Base-by-base conservation (phyloP, 306 rosid genomes). In the Prosopis cineraria region DNA sequence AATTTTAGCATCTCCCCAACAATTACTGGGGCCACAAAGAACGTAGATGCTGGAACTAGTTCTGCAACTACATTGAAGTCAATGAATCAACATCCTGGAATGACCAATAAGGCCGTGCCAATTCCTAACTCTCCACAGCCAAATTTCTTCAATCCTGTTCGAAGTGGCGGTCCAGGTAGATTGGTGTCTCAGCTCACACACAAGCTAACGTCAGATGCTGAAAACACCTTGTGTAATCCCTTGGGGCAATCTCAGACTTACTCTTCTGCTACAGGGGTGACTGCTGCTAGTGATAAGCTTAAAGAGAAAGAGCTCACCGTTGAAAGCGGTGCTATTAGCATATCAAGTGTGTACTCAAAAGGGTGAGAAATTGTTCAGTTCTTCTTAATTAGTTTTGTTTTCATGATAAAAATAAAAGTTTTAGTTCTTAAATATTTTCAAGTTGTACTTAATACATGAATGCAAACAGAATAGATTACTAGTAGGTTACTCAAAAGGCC, bases 271-370 rank as follows among this genome's bases (percentile, higher is more conserved):
- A 34, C 75, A 2, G 91, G 74, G 33, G 84, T 77, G 45, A 78
- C 83, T 67, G 73, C 85, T 48, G 64, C 87, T 52, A 81, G 64
- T 85, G 98, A 91, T 84, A 88, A 86, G 86, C 87, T 85, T 62
- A 95, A 92, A 88, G 91, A 88, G 85, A 92, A 93, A 48, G 97
- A 91, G 33, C 86, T 88, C 73, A 81, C 89, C 12, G 84, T 91
- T 81, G 98, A 96, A 86, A 96, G 92, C 25, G 98, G 97, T 53
- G 89, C 94, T 65, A 88, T 91, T 83, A 91, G 91, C 93, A 84
- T 96, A 83, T 93, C 99, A 31, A 96, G 93, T 25, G 94, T 80
- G 55, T 96, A 90, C 84, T 96, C 99, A 69, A 90, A 93, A 85
- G 93, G 98, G 99, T 91, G 80, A 88, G 99, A 30, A 70, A 79